phyloP scores from a whole-genome alignment of 2,329 filamentous ascomycete species.

The Colletotrichum melonis region DNA sequence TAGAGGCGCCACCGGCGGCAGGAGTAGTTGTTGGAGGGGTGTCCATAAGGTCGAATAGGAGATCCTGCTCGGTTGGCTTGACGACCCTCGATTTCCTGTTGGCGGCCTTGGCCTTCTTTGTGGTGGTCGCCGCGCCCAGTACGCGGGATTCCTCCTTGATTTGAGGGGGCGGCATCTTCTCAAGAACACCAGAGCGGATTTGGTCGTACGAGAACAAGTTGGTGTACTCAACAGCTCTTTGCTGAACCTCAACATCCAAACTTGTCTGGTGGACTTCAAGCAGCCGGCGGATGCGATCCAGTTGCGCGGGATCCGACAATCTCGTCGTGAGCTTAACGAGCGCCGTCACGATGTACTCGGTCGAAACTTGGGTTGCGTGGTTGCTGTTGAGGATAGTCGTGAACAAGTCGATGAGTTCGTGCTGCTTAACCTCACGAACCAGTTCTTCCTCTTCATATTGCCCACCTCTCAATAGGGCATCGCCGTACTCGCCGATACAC shows the following conservation, averaged over 20 bases:
- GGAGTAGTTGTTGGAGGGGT: slow-evolving; percentile 66
- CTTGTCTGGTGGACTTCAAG: slow-evolving; percentile 84
- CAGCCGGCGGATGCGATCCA: slow-evolving; percentile 85
- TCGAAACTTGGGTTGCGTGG: slow-evolving; percentile 90
- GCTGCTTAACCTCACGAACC: slow-evolving; percentile 82
- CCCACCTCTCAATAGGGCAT: slow-evolving; percentile 87
- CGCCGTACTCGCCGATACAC: slow-evolving; percentile 98
- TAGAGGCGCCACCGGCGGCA: slow-evolving; percentile 69
- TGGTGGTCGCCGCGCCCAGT: slow-evolving; percentile 77
- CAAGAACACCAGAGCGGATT: slow-evolving; percentile 88
- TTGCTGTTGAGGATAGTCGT: slow-evolving; percentile 92
- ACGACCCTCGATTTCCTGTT: slow-evolving; percentile 81
- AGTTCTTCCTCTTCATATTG: slow-evolving; percentile 95
- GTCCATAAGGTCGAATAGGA: slow-evolving; percentile 92
- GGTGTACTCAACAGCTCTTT: slow-evolving; percentile 93
- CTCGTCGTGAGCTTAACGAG: slow-evolving; percentile 95
- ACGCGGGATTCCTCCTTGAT: slow-evolving; percentile 96
- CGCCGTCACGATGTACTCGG: slow-evolving; percentile 95
- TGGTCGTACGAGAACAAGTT: slow-evolving; percentile 94
- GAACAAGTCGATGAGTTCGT: slow-evolving; percentile 93
- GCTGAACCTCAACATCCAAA: slow-evolving; percentile 94
- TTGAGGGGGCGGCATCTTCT: slow-evolving; percentile 97
- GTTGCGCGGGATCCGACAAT: slow-evolving; percentile 83
- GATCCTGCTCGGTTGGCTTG: slow-evolving; percentile 90
- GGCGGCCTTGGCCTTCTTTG: slow-evolving; percentile 72